Base-by-base conservation (phyloP, 2,329 filamentous ascomycete species). In the Hypomyces rosellus region DNA sequence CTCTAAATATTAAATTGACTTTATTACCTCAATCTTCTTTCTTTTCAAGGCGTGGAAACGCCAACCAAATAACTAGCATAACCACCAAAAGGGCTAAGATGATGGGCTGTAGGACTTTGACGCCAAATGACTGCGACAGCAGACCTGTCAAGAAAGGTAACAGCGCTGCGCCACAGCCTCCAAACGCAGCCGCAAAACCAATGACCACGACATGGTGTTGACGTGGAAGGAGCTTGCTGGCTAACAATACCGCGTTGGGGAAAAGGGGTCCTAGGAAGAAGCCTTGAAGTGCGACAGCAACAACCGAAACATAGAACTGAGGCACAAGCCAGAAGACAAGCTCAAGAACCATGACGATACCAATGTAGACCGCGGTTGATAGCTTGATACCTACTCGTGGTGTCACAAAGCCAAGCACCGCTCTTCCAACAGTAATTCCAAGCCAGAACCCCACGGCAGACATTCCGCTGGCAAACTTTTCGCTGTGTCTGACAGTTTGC, bases 231-330 rank as follows among this genome's bases (percentile, higher is more conserved):
- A 93, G 72, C 58, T 88, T 90, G 0, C 86, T 89, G 4, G 83
- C 81, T 1, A 81, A 81, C 1, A 91, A 82, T 9, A 93, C 77
- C 0, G 81, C 86, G 1, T 84, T 85, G 0, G 88, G 88, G 62
- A 91, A 93, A 16, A 93, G 67, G 0, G 89, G 88, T 0, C 88
- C 89, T 0, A 92, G 74, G 62, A 91, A 89, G 73, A 92, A 89
- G 0, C 88, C 88, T 54, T 89, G 79, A 0, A 92, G 64, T 0
- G 82, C 73, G 11, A 89, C 83, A 4, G 85, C 82, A 2, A 91
- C 75, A 0, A 86, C 84, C 0, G 85, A 88, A 5, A 88, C 84
- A 60, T 86, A 80, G 63, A 91, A 89, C 47, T 85, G 78, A 0
- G 88, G 88, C 0, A 93, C 84, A 2, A 91, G 81, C 88, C 88